A percentile compares a stretch with the other conserved stretches of the same genome.
phyloP scores from a whole-genome alignment of 2,329 filamentous ascomycete genomes.

The Colletotrichum lentis region DNA sequence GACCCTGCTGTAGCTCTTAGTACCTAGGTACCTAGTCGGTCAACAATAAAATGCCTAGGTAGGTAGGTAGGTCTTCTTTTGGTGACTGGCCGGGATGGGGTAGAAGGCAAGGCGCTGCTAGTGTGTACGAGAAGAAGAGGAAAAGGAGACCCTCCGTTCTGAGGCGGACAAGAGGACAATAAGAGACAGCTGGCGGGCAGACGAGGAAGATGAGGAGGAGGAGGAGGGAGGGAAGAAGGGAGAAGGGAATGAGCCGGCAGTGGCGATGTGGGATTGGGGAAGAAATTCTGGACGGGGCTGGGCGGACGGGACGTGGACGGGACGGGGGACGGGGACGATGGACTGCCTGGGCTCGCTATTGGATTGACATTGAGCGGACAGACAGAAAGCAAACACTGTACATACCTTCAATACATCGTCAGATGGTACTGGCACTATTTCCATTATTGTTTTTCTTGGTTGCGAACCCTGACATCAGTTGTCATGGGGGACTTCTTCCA shows the following conservation, averaged over 20 bases:
- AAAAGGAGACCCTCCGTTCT: conserved; percentile 7
- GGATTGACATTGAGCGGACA: background rate
- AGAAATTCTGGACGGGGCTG: conserved; percentile 9
- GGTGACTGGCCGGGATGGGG: conserved; percentile 2
- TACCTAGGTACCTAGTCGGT: background rate
- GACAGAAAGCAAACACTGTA: background rate
- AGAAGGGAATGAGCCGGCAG: background rate
- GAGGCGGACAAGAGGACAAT: background rate
- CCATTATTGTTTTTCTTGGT: background rate
- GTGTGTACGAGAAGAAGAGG: conserved; percentile 7
- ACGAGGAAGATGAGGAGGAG: no score
- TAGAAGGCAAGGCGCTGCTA: conserved; percentile 16
- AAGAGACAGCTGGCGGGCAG: background rate
- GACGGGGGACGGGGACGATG: background rate
- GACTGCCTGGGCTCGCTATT: background rate
- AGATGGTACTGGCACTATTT: background rate
- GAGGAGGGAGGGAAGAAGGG: background rate
- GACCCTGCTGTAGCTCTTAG: conserved; percentile 10
- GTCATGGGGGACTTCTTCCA: background rate
- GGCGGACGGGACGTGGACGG: conserved; percentile 11
- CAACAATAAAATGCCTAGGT: background rate
- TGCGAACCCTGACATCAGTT: background rate
- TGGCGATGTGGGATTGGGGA: conserved; percentile 28
- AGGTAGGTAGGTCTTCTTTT: background rate
- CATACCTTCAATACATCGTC: background rate